These are phyloP conservation scores for Pseudocercospora cruenta DNA, from an alignment of 2,329 filamentous ascomycete genomes.

Conservation along the genomic window DNA sequence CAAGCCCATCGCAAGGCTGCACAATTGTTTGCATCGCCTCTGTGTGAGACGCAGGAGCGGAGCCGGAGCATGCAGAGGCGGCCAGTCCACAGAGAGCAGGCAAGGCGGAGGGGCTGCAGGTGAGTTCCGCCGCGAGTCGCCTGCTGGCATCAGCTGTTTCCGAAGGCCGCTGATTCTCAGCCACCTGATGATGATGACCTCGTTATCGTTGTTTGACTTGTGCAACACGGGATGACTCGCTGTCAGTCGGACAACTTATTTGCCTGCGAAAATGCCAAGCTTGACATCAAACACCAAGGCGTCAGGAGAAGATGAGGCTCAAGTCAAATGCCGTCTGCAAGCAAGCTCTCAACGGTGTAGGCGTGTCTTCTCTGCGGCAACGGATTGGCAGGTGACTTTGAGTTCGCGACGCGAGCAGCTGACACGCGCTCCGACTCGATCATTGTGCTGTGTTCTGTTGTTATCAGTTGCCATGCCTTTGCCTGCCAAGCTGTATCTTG, in stretches of 20 bases:
- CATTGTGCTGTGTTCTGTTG: no score
- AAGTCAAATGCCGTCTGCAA: conserved; percentile 5
- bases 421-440: no score
- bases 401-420: background rate
- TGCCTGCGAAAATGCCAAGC: background rate
- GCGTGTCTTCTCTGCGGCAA: background rate
- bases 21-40: no score
- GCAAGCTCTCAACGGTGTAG: background rate
- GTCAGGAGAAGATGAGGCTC: background rate
- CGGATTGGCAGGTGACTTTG: background rate
- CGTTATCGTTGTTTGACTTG: background rate
- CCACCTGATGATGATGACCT: background rate
- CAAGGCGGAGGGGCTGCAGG: background rate
- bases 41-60: background rate
- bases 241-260: background rate
- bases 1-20: background rate
- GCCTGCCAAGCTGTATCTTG: no score
- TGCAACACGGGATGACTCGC: background rate
- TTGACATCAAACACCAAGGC: background rate
- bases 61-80: background rate
- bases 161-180: background rate
- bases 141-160: background rate
- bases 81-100: no score
- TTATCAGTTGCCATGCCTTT: no score
- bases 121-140: background rate